Conservation (phyloP, 371 early-diverging fungal genomes). For the Mucor circinelloides region DNA sequence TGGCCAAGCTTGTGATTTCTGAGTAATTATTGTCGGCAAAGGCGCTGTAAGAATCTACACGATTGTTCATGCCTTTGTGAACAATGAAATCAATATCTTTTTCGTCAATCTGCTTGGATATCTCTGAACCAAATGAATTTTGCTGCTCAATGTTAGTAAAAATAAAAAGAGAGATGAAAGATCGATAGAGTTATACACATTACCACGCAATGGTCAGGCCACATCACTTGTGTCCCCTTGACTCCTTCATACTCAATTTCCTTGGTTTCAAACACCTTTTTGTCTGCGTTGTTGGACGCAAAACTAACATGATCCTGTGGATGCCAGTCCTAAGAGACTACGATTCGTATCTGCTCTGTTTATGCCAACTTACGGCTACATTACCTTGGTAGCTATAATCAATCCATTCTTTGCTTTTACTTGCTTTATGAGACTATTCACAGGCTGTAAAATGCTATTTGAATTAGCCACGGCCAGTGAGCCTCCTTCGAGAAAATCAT, state of each 20-base stretch:
- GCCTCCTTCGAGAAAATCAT: constrained; percentile 48
- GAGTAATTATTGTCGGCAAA: constrained; percentile 49
- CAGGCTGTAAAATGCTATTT: constrained; percentile 27
- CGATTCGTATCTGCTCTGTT: neutral
- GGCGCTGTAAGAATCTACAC: constrained; percentile 49
- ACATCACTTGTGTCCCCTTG: constrained; percentile 29
- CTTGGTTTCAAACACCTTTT: constrained; percentile 29
- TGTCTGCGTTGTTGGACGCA: constrained; percentile 36
- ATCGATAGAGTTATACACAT: neutral
- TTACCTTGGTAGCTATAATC: constrained; percentile 42
- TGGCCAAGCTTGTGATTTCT: constrained; percentile 38
- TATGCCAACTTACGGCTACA: neutral
- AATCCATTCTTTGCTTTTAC: constrained; percentile 26
- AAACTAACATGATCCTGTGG: constrained; percentile 46
- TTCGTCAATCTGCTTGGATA: constrained; percentile 8
- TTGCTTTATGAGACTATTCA: constrained; percentile 29
- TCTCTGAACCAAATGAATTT: constrained; percentile 30
- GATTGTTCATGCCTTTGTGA: constrained; percentile 30
- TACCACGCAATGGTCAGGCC: constrained; percentile 55
- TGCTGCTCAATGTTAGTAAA: constrained; percentile 24
- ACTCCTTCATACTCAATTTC: constrained; percentile 33
- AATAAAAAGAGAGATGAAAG: neutral
- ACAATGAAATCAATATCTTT: constrained; percentile 27
- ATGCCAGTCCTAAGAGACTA: constrained; percentile 46
- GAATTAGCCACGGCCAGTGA: constrained; percentile 39